Conservation (phyloP, 2,329 filamentous ascomycete species). For the Ophiocordyceps camponoti-leonardi region DNA sequence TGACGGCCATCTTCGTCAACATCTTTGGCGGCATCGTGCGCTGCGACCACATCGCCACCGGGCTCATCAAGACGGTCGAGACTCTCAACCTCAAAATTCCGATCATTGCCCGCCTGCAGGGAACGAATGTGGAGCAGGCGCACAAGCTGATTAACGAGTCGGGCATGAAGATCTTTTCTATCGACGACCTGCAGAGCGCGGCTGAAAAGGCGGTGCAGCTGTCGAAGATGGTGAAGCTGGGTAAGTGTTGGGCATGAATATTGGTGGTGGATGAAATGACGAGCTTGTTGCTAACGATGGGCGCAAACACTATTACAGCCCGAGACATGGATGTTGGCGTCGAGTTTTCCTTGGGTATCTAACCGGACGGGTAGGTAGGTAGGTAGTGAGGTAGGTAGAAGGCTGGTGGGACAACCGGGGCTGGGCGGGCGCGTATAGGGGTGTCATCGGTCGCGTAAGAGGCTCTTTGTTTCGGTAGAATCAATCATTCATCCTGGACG, state of each 20-base stretch:
- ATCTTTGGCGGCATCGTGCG: conserved; percentile 98
- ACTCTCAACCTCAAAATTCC: conserved; percentile 91
- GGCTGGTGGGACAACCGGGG: not conserved
- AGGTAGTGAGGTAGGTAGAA: not conserved
- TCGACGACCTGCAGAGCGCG: conserved; percentile 91
- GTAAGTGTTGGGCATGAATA: conserved; percentile 26
- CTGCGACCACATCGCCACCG: conserved; percentile 92
- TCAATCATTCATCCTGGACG: not conserved
- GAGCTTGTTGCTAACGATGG: not conserved
- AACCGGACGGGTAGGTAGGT: conserved; percentile 14
- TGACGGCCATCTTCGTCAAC: conserved; percentile 98
- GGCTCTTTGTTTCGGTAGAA: not conserved
- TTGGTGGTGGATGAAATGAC: not conserved
- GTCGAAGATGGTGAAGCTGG: conserved; percentile 98
- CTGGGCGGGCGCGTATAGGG: not conserved
- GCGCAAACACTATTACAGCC: conserved; percentile 27
- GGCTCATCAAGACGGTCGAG: conserved; percentile 87
- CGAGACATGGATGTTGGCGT: conserved; percentile 95
- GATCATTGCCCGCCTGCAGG: conserved; percentile 92
- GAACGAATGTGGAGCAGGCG: conserved; percentile 93
- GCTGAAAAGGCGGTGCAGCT: conserved; percentile 98
- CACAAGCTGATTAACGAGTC: conserved; percentile 91
- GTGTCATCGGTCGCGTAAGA: not conserved
- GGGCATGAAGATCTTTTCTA: conserved; percentile 98
- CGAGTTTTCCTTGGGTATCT: conserved; percentile 90